Evolutionary conservation across 2,329 filamentous ascomycete species (phyloP).

Genomic region (Coniochaeta sp.): DNA sequence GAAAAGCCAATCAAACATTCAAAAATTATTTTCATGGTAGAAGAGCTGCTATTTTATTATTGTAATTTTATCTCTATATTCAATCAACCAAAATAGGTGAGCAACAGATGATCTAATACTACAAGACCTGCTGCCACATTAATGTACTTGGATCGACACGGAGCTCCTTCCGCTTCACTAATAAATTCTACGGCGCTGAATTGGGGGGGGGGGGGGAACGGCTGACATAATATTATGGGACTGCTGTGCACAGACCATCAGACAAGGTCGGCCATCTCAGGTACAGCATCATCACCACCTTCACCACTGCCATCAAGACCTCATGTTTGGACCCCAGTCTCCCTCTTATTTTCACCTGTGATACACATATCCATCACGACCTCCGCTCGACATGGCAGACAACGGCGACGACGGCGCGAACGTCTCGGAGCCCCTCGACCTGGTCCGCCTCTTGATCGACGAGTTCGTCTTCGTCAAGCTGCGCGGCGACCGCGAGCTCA

Average conservation of each 20-base stretch:
- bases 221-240: background rate
- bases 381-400: constrained; percentile 65
- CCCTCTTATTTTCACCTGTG: background rate
- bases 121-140: no score
- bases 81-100: no score
- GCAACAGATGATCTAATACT: no score
- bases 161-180: no score
- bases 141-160: no score
- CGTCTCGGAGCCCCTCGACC: constrained; percentile 87
- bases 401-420: constrained; percentile 64
- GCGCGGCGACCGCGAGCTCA: constrained; percentile 88
- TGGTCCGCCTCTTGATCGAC: constrained; percentile 89
- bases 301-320: no score
- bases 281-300: background rate
- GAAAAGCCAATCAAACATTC: no score
- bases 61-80: no score
- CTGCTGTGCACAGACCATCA: background rate
- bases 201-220: no score
- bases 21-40: no score
- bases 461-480: constrained; percentile 97
- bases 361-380: background rate
- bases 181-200: no score
- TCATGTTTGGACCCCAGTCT: background rate
- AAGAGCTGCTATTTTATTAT: no score
- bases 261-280: background rate